phyloP scores from a whole-genome alignment of 306 rosid species.

The Corylus americana region DNA sequence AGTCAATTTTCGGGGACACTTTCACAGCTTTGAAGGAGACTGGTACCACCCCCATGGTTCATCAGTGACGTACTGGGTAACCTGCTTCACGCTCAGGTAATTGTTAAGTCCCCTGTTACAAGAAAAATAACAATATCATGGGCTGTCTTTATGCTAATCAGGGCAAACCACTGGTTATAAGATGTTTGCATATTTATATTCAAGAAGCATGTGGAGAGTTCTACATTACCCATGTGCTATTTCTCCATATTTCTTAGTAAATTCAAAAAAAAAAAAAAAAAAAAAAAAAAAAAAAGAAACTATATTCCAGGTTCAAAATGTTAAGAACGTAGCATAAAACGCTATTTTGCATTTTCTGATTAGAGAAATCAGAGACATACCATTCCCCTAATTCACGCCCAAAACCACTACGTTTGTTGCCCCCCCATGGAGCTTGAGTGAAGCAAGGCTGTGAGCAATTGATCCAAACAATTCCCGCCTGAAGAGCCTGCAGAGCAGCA shows the following conservation, averaged over 20 bases:
- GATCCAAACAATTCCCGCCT: slow-evolving; percentile 90
- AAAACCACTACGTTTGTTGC: slow-evolving; percentile 89
- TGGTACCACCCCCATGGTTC: slow-evolving; percentile 97
- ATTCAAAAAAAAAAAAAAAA: no score
- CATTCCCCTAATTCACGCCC: slow-evolving; percentile 99
- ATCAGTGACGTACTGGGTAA: slow-evolving; percentile 69
- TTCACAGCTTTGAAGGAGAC: slow-evolving; percentile 82
- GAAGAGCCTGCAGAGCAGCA: slow-evolving; percentile 62
- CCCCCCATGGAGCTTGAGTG: slow-evolving; percentile 99
- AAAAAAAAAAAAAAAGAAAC: no score
- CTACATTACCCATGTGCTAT: not conserved
- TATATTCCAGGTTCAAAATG: not conserved
- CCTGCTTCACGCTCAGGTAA: slow-evolving; percentile 94
- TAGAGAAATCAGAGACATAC: slow-evolving; percentile 41
- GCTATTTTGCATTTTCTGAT: slow-evolving; percentile 10
- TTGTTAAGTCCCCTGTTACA: slow-evolving; percentile 86
- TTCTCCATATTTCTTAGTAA: not conserved
- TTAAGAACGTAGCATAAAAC: not conserved
- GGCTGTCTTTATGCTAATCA: slow-evolving; percentile 3
- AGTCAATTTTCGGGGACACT: not conserved
- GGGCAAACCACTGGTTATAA: not conserved
- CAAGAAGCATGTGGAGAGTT: slow-evolving; percentile 1
- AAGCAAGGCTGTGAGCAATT: slow-evolving; percentile 99
- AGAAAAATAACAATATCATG: not conserved
- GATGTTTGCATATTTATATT: not conserved